Evolutionary conservation across 768 basidiomycete genomes (phyloP).

Genomic region (Termitomyces titanicus): DNA sequence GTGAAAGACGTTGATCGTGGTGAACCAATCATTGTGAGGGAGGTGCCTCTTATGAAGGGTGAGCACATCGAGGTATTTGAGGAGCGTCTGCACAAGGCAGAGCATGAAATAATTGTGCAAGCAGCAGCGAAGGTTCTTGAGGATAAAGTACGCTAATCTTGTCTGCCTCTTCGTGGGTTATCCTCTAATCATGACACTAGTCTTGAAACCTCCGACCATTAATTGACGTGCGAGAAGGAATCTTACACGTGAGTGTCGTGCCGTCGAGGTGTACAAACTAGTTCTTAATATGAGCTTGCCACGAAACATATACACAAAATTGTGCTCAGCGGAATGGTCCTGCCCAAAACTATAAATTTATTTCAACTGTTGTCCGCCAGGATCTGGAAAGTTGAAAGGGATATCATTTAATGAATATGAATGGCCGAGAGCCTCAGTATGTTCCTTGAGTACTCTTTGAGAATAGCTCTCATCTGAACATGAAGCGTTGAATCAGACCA

Average conservation of each 20-base stretch:
- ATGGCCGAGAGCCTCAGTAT: neutral
- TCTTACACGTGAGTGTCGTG: neutral
- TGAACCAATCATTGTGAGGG: constrained; percentile 77
- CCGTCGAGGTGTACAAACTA: too few relatives aligned
- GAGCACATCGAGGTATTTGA: constrained; percentile 75
- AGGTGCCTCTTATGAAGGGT: constrained; percentile 68
- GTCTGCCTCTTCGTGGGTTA: neutral
- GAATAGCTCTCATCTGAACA: neutral
- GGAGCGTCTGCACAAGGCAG: constrained; percentile 71
- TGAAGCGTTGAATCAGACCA: neutral
- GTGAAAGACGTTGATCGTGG: constrained; percentile 93
- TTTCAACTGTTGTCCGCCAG: too few relatives aligned
- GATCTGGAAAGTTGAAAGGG: too few relatives aligned
- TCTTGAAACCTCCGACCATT: neutral
- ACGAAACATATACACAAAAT: neutral
- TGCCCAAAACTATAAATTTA: neutral
- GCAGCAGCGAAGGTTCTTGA: constrained; percentile 72
- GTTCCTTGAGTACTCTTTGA: neutral
- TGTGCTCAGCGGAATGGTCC: neutral
- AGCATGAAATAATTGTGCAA: constrained; percentile 91
- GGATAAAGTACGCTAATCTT: constrained; percentile 19
- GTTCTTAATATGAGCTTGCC: neutral
- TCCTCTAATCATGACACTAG: neutral
- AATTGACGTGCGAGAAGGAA: neutral
- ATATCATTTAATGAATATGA: neutral